phyloP scores from a whole-genome alignment of 371 early-diverging fungal genomes.

The Furculomyces boomerangus region DNA sequence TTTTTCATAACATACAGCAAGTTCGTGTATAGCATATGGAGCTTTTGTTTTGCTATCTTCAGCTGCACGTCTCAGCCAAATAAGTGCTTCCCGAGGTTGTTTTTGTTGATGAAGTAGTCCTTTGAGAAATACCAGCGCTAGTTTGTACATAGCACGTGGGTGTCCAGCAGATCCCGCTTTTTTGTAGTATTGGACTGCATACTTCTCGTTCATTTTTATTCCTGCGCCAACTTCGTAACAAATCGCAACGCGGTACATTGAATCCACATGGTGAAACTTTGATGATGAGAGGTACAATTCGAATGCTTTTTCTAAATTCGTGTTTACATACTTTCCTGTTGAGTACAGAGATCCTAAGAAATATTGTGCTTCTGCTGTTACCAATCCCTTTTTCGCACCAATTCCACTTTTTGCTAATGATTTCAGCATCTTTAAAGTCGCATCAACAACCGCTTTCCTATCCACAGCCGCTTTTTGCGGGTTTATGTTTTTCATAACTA shows the following conservation, averaged over 20 bases:
- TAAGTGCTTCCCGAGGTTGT: constrained; percentile 73
- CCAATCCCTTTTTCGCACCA: constrained; percentile 35
- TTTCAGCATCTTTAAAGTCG: constrained; percentile 67
- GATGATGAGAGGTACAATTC: constrained; percentile 77
- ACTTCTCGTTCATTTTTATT: constrained; percentile 60
- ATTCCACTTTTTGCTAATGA: constrained; percentile 39
- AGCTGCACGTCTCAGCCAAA: constrained; percentile 85
- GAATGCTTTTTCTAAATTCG: constrained; percentile 83
- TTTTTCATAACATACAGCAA: constrained; percentile 74
- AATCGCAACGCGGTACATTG: constrained; percentile 85
- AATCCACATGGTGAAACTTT: constrained; percentile 78
- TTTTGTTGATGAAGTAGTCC: constrained; percentile 47
- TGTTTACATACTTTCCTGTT: constrained; percentile 40
- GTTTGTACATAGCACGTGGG: constrained; percentile 87
- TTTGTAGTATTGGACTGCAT: constrained; percentile 80
- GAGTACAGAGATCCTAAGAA: constrained; percentile 78
- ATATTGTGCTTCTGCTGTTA: constrained; percentile 67
- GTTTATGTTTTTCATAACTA: too few species aligned
- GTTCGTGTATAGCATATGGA: constrained; percentile 85
- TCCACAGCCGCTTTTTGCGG: too few species aligned
- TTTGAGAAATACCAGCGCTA: constrained; percentile 69
- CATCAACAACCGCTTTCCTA: constrained; percentile 24
- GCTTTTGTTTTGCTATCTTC: constrained; percentile 71
- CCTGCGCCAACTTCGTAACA: constrained; percentile 93
- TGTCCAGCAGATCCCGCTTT: constrained; percentile 90